phyloP scores from a whole-genome alignment of 2,329 filamentous ascomycete genomes.

The Ophiostoma sp. region DNA sequence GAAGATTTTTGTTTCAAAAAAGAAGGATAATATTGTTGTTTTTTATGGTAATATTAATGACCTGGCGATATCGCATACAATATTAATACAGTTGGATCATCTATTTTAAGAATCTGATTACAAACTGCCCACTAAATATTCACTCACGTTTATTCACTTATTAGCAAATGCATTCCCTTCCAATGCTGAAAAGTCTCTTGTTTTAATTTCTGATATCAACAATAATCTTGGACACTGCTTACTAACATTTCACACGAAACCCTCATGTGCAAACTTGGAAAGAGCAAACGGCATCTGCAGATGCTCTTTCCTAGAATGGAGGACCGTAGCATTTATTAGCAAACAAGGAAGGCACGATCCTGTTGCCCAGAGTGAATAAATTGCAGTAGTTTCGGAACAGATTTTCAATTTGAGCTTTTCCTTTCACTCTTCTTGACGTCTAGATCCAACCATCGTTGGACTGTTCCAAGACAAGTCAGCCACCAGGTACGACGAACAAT shows the following conservation, averaged over 20 bases:
- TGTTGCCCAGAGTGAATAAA: not conserved
- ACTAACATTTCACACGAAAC: not conserved
- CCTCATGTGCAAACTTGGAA: not conserved
- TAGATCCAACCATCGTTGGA: not conserved
- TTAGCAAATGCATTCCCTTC: no score
- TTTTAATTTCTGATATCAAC: no score
- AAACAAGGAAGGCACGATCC: not conserved
- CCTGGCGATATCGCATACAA: no score
- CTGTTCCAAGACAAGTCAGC: not conserved
- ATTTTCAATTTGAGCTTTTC: not conserved
- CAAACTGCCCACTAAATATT: no score
- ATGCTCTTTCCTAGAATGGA: slow-evolving; percentile 8
- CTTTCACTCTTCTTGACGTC: not conserved
- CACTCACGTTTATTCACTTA: no score
- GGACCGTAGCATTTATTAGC: not conserved
- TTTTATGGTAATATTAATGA: no score
- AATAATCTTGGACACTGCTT: not conserved
- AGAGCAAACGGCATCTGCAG: slow-evolving; percentile 7
- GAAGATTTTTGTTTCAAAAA: not conserved
- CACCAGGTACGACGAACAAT: not conserved
- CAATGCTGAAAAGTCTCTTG: no score
- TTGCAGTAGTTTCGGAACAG: no score
- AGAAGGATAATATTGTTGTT: no score
- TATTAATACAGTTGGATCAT: no score
- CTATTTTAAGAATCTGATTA: no score